phyloP scores from a whole-genome alignment of 163 green algal species.

The Trebouxiophyceae sp. region DNA sequence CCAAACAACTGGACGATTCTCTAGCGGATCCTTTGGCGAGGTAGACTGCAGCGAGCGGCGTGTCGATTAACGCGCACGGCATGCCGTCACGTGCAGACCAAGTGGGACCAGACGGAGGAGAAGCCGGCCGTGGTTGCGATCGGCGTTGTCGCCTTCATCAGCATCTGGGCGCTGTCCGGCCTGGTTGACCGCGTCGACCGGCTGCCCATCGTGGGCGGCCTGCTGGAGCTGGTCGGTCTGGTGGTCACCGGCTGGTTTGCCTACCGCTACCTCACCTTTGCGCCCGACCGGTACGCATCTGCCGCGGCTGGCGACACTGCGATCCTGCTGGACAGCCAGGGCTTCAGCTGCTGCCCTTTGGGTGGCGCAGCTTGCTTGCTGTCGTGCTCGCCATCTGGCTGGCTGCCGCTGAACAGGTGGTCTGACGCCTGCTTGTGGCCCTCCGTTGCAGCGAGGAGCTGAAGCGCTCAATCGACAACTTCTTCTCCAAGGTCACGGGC shows the following conservation, averaged over 20 bases:
- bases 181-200: constrained; percentile 37
- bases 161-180: constrained; percentile 22
- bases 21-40: no score
- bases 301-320: neutral
- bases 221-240: constrained; percentile 45
- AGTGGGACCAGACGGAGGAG: constrained; percentile 48
- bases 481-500: constrained; percentile 24
- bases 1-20: no score
- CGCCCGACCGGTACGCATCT: constrained; percentile 15
- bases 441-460: constrained; percentile 38
- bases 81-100: neutral
- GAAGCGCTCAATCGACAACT: constrained; percentile 22
- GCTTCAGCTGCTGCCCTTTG: neutral
- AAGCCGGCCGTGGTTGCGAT: constrained; percentile 36
- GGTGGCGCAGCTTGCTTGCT: neutral
- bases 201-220: constrained; percentile 28
- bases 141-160: constrained; percentile 13
- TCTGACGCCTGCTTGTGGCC: no score
- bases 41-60: no score
- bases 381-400: neutral
- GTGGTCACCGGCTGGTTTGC: constrained; percentile 40
- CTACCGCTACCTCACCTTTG: constrained; percentile 40
- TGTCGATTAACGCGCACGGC: no score
- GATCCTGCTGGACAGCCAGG: neutral
- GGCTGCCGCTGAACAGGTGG: neutral